Percentiles rank a stretch among this genome's conserved stretches.
Conservation (phyloP, 2,329 filamentous ascomycete species). For the Colletotrichum sublineola region DNA sequence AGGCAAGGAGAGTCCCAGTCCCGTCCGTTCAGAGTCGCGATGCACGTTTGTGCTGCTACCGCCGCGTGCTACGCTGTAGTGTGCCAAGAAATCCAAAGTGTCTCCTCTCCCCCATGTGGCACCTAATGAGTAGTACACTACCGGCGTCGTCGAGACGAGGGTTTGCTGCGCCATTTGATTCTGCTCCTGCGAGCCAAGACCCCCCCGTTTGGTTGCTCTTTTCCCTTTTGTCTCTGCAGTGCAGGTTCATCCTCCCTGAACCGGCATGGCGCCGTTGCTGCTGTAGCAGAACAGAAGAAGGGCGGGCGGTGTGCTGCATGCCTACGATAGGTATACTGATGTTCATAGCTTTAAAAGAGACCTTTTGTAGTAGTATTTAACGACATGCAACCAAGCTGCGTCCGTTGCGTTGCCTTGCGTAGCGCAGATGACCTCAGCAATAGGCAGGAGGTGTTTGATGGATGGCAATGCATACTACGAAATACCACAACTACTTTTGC, state of each 20-base stretch:
- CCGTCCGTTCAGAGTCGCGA: neutral
- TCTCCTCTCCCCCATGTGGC: conserved; percentile 8
- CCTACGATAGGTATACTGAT: too few relatives aligned
- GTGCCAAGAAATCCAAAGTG: conserved; percentile 8
- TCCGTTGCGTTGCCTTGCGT: too few relatives aligned
- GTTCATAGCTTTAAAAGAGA: neutral
- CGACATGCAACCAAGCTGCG: too few relatives aligned
- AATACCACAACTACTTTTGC: too few relatives aligned
- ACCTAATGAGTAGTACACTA: neutral
- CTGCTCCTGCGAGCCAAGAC: conserved; percentile 37
- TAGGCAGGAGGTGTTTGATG: too few relatives aligned
- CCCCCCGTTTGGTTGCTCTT: neutral
- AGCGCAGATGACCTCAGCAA: too few relatives aligned
- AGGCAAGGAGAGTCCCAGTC: neutral
- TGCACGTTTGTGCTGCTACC: neutral
- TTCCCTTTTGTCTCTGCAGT: neutral
- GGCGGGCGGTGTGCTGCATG: too few relatives aligned
- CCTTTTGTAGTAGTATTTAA: too few relatives aligned
- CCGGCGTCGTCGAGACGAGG: conserved; percentile 39
- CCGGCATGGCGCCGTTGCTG: conserved; percentile 2
- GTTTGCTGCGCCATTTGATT: conserved; percentile 29
- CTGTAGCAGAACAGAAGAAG: neutral
- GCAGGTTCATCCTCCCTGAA: neutral
- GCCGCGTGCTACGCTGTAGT: neutral
- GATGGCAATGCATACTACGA: too few relatives aligned